Evolutionary conservation across 176 grass and related monocot genomes (phyloP).

Genomic region (Bolboschoenus planiculmis): DNA sequence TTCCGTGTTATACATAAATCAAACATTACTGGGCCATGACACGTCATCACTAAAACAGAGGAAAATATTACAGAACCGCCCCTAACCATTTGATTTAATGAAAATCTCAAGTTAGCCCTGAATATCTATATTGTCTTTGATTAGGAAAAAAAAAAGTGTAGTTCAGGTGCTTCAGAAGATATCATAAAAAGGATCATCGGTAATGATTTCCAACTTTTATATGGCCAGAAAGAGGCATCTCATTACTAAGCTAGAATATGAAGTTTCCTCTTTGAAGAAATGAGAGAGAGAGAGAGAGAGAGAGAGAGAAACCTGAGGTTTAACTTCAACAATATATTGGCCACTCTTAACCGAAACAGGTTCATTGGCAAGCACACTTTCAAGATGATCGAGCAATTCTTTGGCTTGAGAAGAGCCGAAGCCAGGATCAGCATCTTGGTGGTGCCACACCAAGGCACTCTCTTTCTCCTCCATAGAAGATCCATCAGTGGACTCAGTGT

Average conservation of each 20-base stretch:
- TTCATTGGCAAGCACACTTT: constrained; percentile 93
- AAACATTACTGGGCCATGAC: neutral
- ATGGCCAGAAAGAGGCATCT: neutral
- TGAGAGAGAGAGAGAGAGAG: neutral
- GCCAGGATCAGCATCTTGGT: constrained; percentile 88
- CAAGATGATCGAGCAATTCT: constrained; percentile 95
- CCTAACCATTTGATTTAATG: neutral
- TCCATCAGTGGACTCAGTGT: constrained; percentile 91
- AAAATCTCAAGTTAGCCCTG: neutral
- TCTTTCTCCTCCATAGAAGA: constrained; percentile 78
- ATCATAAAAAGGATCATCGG: neutral
- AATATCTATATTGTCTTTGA: neutral
- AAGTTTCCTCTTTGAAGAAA: neutral
- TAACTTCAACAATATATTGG: constrained; percentile 97
- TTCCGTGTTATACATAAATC: neutral
- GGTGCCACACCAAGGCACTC: constrained; percentile 94
- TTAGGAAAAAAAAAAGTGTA: neutral
- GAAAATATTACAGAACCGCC: neutral
- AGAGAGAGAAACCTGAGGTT: constrained; percentile 62
- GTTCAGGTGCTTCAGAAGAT: neutral
- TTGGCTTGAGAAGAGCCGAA: constrained; percentile 94
- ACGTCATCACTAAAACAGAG: neutral
- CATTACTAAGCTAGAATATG: neutral
- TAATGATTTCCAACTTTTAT: neutral
- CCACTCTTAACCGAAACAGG: constrained; percentile 93